Base-by-base conservation (phyloP, 495 filamentous ascomycete species). In the Trichoderma orchidacearum region DNA sequence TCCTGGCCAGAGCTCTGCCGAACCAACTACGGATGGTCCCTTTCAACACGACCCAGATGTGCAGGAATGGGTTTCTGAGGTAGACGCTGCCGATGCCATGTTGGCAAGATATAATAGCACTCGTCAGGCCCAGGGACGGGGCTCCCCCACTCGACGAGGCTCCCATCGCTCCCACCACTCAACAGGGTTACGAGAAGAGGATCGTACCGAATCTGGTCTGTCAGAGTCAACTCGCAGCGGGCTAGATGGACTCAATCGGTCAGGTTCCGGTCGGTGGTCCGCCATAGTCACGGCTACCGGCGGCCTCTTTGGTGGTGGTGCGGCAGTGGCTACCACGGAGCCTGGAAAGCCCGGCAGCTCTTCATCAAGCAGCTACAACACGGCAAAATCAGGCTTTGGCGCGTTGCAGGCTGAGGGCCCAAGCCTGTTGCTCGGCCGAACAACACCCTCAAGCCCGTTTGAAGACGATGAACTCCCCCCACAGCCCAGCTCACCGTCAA, bases 361-460 rank as follows among this genome's bases (percentile, higher is more conserved):
- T 57, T 61, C 64, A 0, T 67, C 66, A 27, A 68, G 68, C 53
- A 67, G 69, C 51, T 68, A 67, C 64, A 81, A 76, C 34, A 89
- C 87, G 0, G 86, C 85, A 6, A 75, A 76, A 17, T 81, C 81
- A 15, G 78, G 75, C 18, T 80, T 87, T 58, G 71, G 74, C 1
- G 74, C 77, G 17, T 72, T 84, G 11, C 85, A 85, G 60, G 75
- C 77, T 8, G 85, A 92, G 64, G 84, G 81, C 0, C 83, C 86
- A 31, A 68, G 68, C 1, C 69, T 91, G 28, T 77, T 92, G 25
- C 61, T 73, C 3, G 69, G 70, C 8, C 54, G 3, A 35, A 56
- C n/a, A 12, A 56, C 15, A 11, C 21, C 17, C 5, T n/a, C 28
- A 35, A 13, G 25, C 5, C 7, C 55, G 29, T 4, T 21, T 15